Percentiles rank a stretch among this genome's conserved stretches.
These are phyloP conservation scores for Calonectria hawksworthii DNA, from an alignment of 2,329 filamentous ascomycete species.

Conservation along the genomic window DNA sequence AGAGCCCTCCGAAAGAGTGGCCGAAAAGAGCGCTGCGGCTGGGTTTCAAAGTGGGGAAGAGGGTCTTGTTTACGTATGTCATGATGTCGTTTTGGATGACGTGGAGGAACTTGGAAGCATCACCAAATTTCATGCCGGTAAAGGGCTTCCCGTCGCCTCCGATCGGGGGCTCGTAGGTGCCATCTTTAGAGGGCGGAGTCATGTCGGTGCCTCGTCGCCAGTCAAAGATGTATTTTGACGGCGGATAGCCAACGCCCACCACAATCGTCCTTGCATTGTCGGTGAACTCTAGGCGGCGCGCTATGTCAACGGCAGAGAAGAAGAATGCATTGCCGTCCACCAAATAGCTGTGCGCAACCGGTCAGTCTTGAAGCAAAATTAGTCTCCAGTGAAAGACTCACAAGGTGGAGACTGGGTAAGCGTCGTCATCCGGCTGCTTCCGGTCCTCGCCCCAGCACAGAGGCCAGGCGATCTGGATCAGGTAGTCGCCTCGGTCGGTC, in stretches of 20 bases:
- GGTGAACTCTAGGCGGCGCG: slow-evolving; percentile 42
- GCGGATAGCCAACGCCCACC: slow-evolving; percentile 52
- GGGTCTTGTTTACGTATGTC: slow-evolving; percentile 46
- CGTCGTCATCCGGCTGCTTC: slow-evolving; percentile 37
- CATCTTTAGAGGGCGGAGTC: slow-evolving; percentile 44
- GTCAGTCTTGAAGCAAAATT: background rate
- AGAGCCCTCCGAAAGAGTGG: slow-evolving; percentile 65
- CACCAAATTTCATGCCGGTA: slow-evolving; percentile 51
- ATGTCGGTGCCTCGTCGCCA: slow-evolving; percentile 48
- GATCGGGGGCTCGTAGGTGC: slow-evolving; percentile 42
- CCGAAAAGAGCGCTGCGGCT: slow-evolving; percentile 60
- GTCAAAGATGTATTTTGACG: slow-evolving; percentile 46
- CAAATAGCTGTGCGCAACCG: slow-evolving; percentile 45
- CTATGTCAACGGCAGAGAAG: slow-evolving; percentile 50
- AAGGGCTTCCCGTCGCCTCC: slow-evolving; percentile 43
- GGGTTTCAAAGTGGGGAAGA: slow-evolving; percentile 50
- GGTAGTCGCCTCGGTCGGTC: slow-evolving; percentile 23
- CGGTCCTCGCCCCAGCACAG: slow-evolving; percentile 46
- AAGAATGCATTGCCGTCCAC: slow-evolving; percentile 54
- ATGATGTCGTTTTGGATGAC: slow-evolving; percentile 58
- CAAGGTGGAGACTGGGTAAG: slow-evolving; percentile 40
- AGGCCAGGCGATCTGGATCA: slow-evolving; percentile 50
- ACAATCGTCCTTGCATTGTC: slow-evolving; percentile 47
- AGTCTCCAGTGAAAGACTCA: slow-evolving; percentile 29
- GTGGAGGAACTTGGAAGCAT: slow-evolving; percentile 59